Base-by-base conservation (phyloP, 228 moss, liverwort and hornwort species). In the Sphagnum fallax region DNA sequence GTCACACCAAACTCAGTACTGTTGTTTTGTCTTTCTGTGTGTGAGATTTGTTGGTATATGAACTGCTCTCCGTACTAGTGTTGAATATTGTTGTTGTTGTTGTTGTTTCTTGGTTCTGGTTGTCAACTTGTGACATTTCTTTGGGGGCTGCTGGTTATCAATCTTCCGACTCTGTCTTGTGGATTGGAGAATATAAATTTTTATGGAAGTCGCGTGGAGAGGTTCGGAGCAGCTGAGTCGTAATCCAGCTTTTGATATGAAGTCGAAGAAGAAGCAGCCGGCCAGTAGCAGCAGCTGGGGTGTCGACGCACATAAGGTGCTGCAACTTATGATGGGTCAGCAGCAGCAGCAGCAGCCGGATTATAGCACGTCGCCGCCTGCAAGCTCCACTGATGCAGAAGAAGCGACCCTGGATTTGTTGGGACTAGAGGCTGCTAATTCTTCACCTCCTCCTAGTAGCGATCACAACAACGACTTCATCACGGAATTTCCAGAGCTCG, bases 171-270 rank as follows among this genome's bases (percentile, higher is more conserved):
- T 1, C 32, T 32, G 32, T 32, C 32, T 32, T 2, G 32, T 32
- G 2, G 32, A 32, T 32, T 32, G 32, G 32, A 32, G 2, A 32
- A 32, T 32, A 32, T 2, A 32, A 62, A 0, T 62, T 15, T 75
- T 74, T 74, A 85, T 85, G 81, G 85, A 85, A 74, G 79, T 85
- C 5, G 85, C 81, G 32, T 85, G 81, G 81, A 65, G 81, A 64
- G 79, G 72, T 5, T 61, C 76, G 47, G 76, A 69, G 14, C 78
- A 79, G 55, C 72, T 74, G 5, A 67, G 49, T 52, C 32, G 32
- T 32, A 32, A 32, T 32, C 66, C 76, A 1, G 16, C 67, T 49
- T 12, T 74, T 63, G 78, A 78, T 65, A 59, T 62, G 60, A 72
- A 76, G 13, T 76, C 69, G 62, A 78, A 76, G 65, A 73, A 69